Evolutionary conservation across 129 eudicot species (phyloP).

Genomic region (Lactuca sativa): DNA sequence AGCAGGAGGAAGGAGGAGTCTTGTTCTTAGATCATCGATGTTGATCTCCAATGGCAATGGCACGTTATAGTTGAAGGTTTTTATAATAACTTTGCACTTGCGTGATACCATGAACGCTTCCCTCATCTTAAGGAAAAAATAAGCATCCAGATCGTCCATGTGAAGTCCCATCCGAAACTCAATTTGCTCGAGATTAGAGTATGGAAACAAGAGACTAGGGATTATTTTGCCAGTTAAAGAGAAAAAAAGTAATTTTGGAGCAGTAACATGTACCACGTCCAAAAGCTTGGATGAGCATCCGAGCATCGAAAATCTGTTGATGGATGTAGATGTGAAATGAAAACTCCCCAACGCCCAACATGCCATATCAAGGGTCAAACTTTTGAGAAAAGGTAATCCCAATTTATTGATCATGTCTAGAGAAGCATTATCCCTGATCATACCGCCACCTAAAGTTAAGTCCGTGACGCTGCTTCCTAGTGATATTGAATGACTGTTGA

Average conservation of each 20-base stretch:
- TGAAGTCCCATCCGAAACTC: neutral
- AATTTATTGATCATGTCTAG: neutral
- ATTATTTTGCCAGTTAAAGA: neutral
- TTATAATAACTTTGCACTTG: neutral
- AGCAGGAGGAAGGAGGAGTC: too few relatives aligned
- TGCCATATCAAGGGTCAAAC: neutral
- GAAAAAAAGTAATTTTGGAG: slow-evolving; percentile 3
- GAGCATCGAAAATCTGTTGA: neutral
- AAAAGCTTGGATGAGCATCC: neutral
- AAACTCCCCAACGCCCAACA: neutral
- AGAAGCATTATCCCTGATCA: neutral
- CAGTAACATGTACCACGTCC: neutral
- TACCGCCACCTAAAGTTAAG: neutral
- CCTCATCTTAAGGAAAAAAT: neutral
- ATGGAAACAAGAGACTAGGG: slow-evolving; percentile 1
- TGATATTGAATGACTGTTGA: neutral
- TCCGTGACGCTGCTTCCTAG: neutral
- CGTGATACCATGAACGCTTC: neutral
- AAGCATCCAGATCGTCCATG: neutral
- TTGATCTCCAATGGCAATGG: too few relatives aligned
- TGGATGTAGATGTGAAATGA: neutral
- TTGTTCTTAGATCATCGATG: too few relatives aligned
- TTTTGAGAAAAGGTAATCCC: neutral
- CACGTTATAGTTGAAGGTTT: neutral
- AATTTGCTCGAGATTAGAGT: neutral